Percentiles rank a stretch among this genome's conserved stretches.
Evolutionary conservation across 2,329 filamentous ascomycete genomes (phyloP).

Genomic region (Drechslerella coelobrocha): DNA sequence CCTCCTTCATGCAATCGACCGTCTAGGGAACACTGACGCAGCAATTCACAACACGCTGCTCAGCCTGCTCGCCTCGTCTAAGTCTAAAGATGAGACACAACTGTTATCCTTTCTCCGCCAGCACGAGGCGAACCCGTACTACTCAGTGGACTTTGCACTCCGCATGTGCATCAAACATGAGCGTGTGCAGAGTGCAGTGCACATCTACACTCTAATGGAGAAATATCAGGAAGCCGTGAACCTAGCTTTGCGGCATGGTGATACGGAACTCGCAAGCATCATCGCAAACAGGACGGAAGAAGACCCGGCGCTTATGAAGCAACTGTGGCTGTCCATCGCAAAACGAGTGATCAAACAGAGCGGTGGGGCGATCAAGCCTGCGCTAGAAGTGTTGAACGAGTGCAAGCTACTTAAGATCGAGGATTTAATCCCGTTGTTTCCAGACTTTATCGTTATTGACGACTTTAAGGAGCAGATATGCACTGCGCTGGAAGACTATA

Average conservation of each 20-base stretch:
- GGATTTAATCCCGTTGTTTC: conserved; percentile 97
- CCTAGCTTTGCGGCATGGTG: conserved; percentile 84
- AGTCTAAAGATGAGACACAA: conserved; percentile 81
- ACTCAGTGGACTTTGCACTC: conserved; percentile 94
- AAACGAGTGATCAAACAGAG: conserved; percentile 89
- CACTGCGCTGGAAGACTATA: conserved; percentile 89
- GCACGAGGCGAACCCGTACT: conserved; percentile 83
- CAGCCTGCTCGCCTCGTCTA: conserved; percentile 89
- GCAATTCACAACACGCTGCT: conserved; percentile 97
- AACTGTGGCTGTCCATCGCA: conserved; percentile 92
- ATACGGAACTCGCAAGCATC: conserved; percentile 85
- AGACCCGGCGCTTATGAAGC: conserved; percentile 81
- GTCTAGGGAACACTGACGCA: conserved; percentile 77
- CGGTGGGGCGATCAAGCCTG: conserved; percentile 80
- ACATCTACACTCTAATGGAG: conserved; percentile 96
- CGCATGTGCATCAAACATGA: conserved; percentile 94
- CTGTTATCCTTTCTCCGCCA: conserved; percentile 88
- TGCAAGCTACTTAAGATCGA: conserved; percentile 94
- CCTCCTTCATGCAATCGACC: conserved; percentile 89
- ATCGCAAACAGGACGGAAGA: conserved; percentile 86
- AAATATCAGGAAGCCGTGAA: conserved; percentile 94
- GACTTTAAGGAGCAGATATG: conserved; percentile 99
- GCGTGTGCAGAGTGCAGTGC: conserved; percentile 89
- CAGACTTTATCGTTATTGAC: conserved; percentile 97
- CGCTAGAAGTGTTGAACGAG: conserved; percentile 89